Conservation (phyloP, 352 stramenopile species). For the Peronospora tabacina region DNA sequence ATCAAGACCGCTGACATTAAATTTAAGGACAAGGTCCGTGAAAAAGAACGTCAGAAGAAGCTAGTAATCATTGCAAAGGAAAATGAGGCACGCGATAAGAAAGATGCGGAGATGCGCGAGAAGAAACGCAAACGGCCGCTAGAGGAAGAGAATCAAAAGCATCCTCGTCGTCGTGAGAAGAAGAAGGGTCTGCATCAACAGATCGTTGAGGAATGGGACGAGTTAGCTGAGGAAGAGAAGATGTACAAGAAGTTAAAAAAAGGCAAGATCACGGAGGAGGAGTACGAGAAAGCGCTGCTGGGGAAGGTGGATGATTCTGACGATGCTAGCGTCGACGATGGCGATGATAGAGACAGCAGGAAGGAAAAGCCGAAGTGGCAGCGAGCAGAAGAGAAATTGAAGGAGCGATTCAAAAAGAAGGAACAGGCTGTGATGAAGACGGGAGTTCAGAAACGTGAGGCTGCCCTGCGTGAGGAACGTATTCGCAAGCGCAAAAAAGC, state of each 20-base stretch:
- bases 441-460: conserved; percentile 59
- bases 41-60: conserved; percentile 95
- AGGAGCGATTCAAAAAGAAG: conserved; percentile 83
- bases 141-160: conserved; percentile 56
- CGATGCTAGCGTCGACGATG: conserved; percentile 27
- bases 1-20: conserved; percentile 90
- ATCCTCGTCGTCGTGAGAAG: conserved; percentile 85
- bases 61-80: conserved; percentile 69
- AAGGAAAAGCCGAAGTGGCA: conserved; percentile 64
- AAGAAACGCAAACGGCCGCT: conserved; percentile 53
- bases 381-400: conserved; percentile 52
- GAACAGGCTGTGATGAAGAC: conserved; percentile 68
- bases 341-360: conserved; percentile 22
- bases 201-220: conserved; percentile 99
- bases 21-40: conserved; percentile 93
- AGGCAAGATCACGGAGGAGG: conserved; percentile 95
- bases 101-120: conserved; percentile 39
- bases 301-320: conserved; percentile 41
- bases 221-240: conserved; percentile 95
- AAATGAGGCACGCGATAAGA: conserved; percentile 60
- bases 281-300: conserved; percentile 82
- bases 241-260: conserved; percentile 95
- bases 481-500: conserved; percentile 79
- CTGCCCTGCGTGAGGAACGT: conserved; percentile 67
- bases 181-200: conserved; percentile 94